Evolutionary conservation across 805 yeast genomes (phyloP), one percentile per base, ranked within the genome.

Genomic region (Wickerhamomyces xylosicus): DNA sequence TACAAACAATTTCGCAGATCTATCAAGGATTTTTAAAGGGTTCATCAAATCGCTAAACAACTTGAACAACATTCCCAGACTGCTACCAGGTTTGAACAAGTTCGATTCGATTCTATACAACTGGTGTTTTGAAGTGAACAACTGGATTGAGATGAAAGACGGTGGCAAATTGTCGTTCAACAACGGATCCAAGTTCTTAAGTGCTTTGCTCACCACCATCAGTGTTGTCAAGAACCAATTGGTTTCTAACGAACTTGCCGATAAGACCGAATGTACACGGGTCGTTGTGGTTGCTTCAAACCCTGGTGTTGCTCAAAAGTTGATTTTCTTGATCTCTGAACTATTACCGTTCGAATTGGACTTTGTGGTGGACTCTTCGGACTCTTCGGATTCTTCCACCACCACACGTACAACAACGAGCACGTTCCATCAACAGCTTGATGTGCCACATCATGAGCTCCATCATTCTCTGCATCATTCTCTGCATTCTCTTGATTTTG

Each of bases 231-330:
- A 44, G 32, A 2, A 32, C 2, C 45, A 48, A 19, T 27, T 52
- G 16, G 43, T 49, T 2, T 19, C 39, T 20, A 32, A 41, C 4
- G 9, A 15, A 3, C 19, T 36, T 19, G 37, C 36, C 13, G 16
- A 34, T 9, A 22, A 21, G 2, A 46, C 42, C 18, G 67, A 63
- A 33, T 53, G 65, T n/a, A 61, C 71, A 7, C 61, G 80, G 34
- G 62, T 76, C 1, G 74, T 74, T 1, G 62, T 76, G 3, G 66
- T 74, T 70, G 74, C 82, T 0, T 71, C 77, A 14, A 76, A 76
- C 48, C 73, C 77, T 28, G 69, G 69, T 7, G 77, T 76, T 9
- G 79, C 81, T 2, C 77, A 75, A 47, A 74, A 74, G 49, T 56
- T 76, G 39, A 59, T 75, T 0, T 75, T 73, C 40, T 69, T 76